Conservation (phyloP, 768 basidiomycete species). For the Lepiota subincarnata region DNA sequence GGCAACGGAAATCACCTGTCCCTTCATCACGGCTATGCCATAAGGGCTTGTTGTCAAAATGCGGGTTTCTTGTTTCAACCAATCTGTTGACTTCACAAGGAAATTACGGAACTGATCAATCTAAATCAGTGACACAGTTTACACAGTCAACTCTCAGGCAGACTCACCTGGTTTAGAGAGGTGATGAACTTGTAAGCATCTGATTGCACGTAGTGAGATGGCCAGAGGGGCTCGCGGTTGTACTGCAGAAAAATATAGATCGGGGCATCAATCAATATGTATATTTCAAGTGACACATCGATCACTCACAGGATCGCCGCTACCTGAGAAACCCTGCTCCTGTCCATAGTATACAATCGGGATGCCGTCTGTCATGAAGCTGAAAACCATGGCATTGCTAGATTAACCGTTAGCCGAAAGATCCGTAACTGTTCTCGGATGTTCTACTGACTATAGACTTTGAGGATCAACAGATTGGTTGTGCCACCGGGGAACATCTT, state of each 20-base stretch:
- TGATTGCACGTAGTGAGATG: constrained; percentile 59
- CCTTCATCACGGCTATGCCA: constrained; percentile 65
- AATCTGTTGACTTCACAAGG: constrained; percentile 50
- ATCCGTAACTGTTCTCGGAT: neutral
- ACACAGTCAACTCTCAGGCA: neutral
- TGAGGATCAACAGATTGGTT: constrained; percentile 71
- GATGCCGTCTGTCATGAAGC: constrained; percentile 79
- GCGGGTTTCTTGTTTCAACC: constrained; percentile 47
- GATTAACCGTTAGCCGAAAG: constrained; percentile 1
- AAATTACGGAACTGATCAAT: constrained; percentile 57
- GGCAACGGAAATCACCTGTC: constrained; percentile 53
- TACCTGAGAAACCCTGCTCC: constrained; percentile 67
- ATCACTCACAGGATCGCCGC: constrained; percentile 55
- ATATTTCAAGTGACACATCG: neutral
- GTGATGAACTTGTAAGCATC: constrained; percentile 54
- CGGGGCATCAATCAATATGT: constrained; percentile 1
- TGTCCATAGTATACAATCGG: constrained; percentile 82
- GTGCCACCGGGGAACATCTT: constrained; percentile 72
- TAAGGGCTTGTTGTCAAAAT: constrained; percentile 47
- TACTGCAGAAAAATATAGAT: constrained; percentile 30
- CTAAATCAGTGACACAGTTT: neutral
- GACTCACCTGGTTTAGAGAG: constrained; percentile 52
- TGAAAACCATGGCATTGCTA: constrained; percentile 72
- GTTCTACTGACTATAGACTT: constrained; percentile 50
- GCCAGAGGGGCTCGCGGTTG: constrained; percentile 77